Conservation (phyloP, 2,329 filamentous ascomycete genomes). For the Trichoderma simmonsii region DNA sequence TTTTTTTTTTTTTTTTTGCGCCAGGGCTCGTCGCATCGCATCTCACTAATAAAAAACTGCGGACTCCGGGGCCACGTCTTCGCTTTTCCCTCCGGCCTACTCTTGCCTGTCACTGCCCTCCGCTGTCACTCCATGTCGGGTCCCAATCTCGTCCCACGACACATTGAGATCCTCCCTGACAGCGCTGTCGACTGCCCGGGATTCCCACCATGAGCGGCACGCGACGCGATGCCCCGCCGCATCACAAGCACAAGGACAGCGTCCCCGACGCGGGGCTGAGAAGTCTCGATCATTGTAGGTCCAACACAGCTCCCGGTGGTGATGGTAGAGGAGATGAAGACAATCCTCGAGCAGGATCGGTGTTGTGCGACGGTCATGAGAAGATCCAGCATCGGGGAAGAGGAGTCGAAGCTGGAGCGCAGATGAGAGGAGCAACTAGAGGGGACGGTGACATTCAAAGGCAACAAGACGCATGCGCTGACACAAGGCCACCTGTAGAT, state of each 20-base stretch:
- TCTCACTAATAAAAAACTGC: slow-evolving; percentile 1
- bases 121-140: slow-evolving; percentile 21
- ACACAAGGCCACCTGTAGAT: slow-evolving; percentile 51
- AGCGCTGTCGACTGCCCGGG: slow-evolving; percentile 18
- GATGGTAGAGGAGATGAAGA: neutral
- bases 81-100: neutral
- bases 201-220: slow-evolving; percentile 33
- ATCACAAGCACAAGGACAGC: slow-evolving; percentile 21
- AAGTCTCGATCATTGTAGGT: slow-evolving; percentile 74
- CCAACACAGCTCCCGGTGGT: neutral
- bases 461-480: neutral
- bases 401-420: neutral
- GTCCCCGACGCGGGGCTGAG: slow-evolving; percentile 69
- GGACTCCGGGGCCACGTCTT: slow-evolving; percentile 10
- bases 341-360: neutral
- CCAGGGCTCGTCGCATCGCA: slow-evolving; percentile 15
- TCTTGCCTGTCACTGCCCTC: neutral
- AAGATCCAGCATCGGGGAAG: neutral
- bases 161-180: slow-evolving; percentile 16
- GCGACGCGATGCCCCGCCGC: slow-evolving; percentile 34
- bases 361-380: neutral
- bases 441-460: neutral
- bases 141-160: slow-evolving; percentile 15
- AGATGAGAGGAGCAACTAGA: neutral
- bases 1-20: neutral